Conservation (phyloP, 495 filamentous ascomycete species). For the Annulohypoxylon moriforme region DNA sequence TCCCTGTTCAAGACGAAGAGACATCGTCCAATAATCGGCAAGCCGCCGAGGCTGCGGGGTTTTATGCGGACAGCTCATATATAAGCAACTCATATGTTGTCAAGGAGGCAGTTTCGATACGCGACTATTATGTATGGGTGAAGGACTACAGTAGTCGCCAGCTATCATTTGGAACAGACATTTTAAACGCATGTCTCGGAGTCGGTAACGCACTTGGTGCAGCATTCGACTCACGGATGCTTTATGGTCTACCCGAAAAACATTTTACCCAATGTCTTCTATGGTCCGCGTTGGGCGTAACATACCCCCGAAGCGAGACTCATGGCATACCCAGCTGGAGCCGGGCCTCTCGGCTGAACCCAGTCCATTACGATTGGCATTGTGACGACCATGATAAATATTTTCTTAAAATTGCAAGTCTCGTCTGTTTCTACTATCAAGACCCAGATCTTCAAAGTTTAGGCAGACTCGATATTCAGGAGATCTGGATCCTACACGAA, state of each 20-base stretch:
- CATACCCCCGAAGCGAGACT: slow-evolving; percentile 2
- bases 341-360: slow-evolving; percentile 20
- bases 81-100: not conserved
- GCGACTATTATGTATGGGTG: slow-evolving; percentile 43
- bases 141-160: slow-evolving; percentile 42
- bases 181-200: slow-evolving; percentile 49
- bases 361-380: slow-evolving; percentile 11
- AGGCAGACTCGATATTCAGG: not conserved
- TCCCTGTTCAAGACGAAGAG: not conserved
- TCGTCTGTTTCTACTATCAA: not conserved
- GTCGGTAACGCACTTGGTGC: slow-evolving; percentile 39
- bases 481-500: not conserved
- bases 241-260: slow-evolving; percentile 46
- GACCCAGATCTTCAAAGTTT: not conserved
- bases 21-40: not conserved
- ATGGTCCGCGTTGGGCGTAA: slow-evolving; percentile 28
- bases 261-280: slow-evolving; percentile 44
- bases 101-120: not conserved
- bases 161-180: slow-evolving; percentile 44
- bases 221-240: slow-evolving; percentile 21
- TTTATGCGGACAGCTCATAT: not conserved
- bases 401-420: not conserved
- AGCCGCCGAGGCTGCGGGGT: not conserved
- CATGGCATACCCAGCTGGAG: slow-evolving; percentile 30
- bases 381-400: not conserved